A percentile compares a stretch with the other conserved stretches of the same genome.
Evolutionary conservation across 495 filamentous ascomycete species (phyloP).

Genomic region (Penicillium roqueforti): DNA sequence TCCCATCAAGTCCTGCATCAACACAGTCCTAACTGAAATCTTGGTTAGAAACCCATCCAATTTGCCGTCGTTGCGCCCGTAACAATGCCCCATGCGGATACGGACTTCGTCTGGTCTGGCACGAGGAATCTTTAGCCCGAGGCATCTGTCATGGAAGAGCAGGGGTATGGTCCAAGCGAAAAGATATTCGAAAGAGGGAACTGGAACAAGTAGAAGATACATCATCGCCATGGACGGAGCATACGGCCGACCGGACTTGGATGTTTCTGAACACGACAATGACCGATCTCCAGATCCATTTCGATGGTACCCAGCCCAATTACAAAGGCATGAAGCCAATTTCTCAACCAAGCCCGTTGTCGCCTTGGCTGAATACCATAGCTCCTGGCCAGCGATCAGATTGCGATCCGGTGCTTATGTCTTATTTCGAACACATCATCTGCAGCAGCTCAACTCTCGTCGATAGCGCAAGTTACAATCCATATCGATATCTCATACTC

Average conservation of each 20-base stretch:
- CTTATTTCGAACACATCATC: constrained; percentile 23
- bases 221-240: background rate
- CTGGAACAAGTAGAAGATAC: background rate
- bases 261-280: constrained; percentile 25
- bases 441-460: constrained; percentile 26
- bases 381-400: constrained; percentile 7
- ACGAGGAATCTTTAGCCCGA: constrained; percentile 23
- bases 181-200: background rate
- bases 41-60: constrained; percentile 16
- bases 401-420: constrained; percentile 16
- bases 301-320: constrained; percentile 1
- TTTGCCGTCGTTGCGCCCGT: constrained; percentile 20
- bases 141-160: constrained; percentile 24
- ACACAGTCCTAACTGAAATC: background rate
- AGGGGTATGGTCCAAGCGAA: constrained; percentile 24
- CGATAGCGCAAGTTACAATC: constrained; percentile 23
- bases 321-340: background rate
- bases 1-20: background rate
- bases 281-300: constrained; percentile 21
- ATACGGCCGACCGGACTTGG: background rate
- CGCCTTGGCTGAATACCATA: constrained; percentile 6
- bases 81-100: constrained; percentile 20
- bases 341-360: background rate
- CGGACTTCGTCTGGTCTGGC: constrained; percentile 22
- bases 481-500: constrained; percentile 27